Base-by-base conservation (phyloP, 306 rosid genomes). In the Ziziphus jujuba region DNA sequence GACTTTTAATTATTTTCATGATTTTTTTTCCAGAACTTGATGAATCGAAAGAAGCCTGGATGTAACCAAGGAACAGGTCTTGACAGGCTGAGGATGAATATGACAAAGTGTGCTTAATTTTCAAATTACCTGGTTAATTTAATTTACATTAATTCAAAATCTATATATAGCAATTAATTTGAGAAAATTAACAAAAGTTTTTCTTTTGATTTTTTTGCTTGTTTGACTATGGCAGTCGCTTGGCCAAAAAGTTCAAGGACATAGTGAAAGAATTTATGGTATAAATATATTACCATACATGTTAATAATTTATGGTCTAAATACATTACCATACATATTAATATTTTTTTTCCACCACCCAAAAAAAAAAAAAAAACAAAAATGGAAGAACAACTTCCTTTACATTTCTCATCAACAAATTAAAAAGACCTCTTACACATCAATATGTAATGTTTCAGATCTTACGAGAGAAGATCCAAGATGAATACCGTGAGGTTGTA, bases 401-500 rank as follows among this genome's bases (percentile, higher is more conserved):
- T 60, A 53, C 35, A 67, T 43, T 57, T 70, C 79, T 83, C 64
- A 75, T 62, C 31, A 16, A 31, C 23, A 9, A 51, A 8, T 55
- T n/a, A n/a, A n/a, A n/a, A n/a, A n/a, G n/a, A n/a, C n/a, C n/a
- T n/a, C n/a, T n/a, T n/a, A n/a, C n/a, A n/a, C n/a, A n/a, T n/a
- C n/a, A n/a, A n/a, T n/a, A n/a, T n/a, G n/a, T 55, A 40, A 44
- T 71, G 53, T 79, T 69, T 48, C 81, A 91, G 95, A 82, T 86
- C 56, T 92, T 91, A 3, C 78, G 92, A 70, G 89, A 91, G 81
- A 86, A 86, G 77, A 88, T 91, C 69, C 97, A 88, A 73, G 97
- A 88, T 74, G 97, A 91, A 80, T 91, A 91, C 75, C 97, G 97
- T 13, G 97, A 88, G 84, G 97, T 91, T 74, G 97, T 91, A 65